phyloP scores from a whole-genome alignment of 345 rosid genomes.

The Litchi chinensis region DNA sequence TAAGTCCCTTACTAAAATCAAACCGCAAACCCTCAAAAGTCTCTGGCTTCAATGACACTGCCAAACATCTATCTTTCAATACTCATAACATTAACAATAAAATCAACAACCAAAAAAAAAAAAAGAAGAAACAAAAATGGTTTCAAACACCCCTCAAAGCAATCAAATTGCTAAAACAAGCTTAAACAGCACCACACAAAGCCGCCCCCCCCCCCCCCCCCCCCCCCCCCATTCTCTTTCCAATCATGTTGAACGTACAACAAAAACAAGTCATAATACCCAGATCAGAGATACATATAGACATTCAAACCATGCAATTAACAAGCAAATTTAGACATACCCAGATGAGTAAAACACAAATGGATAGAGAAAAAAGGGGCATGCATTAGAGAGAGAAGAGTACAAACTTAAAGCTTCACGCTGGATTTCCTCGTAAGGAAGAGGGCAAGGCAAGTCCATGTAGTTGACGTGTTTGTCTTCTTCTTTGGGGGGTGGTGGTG shows the following conservation, averaged over 20 bases:
- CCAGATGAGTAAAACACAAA: conserved; percentile 3
- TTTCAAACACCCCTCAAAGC: not conserved
- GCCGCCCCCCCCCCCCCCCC: not conserved
- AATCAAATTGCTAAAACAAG: not conserved
- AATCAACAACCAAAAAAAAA: not conserved
- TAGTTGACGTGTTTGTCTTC: conserved; percentile 63
- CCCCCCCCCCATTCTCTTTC: not conserved
- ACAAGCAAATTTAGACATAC: not conserved
- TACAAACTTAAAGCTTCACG: conserved; percentile 88
- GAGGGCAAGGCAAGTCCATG: conserved; percentile 81
- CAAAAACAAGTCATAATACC: not conserved
- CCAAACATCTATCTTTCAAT: conserved; percentile 19
- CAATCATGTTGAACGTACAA: not conserved
- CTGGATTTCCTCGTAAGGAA: conserved; percentile 90
- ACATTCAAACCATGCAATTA: not conserved
- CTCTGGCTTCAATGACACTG: conserved; percentile 97
- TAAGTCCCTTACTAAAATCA: conserved; percentile 87
- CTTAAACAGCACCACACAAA: not conserved
- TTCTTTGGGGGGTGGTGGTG: conserved; percentile 27
- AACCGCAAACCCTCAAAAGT: conserved; percentile 94
- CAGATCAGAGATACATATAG: not conserved
- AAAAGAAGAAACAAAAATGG: not conserved
- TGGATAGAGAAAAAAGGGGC: not conserved
- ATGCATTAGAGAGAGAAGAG: conserved; percentile 11
- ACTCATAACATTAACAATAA: not conserved